Percentiles rank a stretch among this genome's conserved stretches.
Conservation (phyloP, 371 early-diverging fungal genomes). For the Mortierella sp. region DNA sequence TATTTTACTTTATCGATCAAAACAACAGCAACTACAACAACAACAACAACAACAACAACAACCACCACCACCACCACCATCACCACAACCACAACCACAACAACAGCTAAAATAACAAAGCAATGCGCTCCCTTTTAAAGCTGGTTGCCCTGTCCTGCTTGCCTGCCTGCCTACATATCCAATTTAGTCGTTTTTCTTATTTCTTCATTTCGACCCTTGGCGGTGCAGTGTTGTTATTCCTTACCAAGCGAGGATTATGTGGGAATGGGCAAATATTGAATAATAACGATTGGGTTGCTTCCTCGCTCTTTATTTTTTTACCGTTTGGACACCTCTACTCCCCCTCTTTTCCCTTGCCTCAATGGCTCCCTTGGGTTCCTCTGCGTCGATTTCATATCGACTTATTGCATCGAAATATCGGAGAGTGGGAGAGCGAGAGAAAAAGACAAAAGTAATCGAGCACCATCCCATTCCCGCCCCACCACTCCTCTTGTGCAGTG, state of each 20-base stretch:
- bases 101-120: not conserved
- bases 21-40: not conserved
- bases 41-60: no score
- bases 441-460: not conserved
- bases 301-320: not conserved
- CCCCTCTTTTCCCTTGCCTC: not conserved
- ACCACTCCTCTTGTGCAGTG: constrained; percentile 1
- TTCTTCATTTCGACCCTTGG: not conserved
- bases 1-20: constrained; percentile 4
- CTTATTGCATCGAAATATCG: not conserved
- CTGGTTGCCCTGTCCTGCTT: not conserved
- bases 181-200: not conserved
- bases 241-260: not conserved
- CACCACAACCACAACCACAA: no score
- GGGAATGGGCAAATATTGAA: not conserved
- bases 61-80: no score
- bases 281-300: not conserved
- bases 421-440: not conserved
- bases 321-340: not conserved
- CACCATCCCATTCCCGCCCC: not conserved
- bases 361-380: not conserved
- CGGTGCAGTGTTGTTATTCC: not conserved
- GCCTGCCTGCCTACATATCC: no score
- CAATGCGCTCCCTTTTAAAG: not conserved
- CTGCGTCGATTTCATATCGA: constrained; percentile 8